These are phyloP conservation scores for Helotiales sp. DNA, from an alignment of 2,329 filamentous ascomycete species.

Conservation along the genomic window DNA sequence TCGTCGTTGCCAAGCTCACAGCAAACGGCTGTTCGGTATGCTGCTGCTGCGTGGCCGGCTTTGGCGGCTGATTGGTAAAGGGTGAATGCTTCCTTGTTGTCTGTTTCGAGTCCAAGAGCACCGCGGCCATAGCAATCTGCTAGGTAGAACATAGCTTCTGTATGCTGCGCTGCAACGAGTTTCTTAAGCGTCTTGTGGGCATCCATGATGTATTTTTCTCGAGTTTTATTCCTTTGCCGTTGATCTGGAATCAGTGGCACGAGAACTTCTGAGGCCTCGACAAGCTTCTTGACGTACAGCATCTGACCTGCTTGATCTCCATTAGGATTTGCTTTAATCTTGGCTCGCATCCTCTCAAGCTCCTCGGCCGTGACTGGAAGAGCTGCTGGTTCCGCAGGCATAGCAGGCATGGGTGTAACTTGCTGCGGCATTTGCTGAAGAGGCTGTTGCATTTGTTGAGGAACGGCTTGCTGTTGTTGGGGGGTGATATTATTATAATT, in stretches of 20 bases:
- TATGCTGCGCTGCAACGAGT: slow-evolving; percentile 68
- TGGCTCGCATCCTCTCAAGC: slow-evolving; percentile 70
- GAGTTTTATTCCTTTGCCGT: slow-evolving; percentile 69
- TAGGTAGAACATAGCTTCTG: slow-evolving; percentile 90
- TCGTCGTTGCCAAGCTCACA: slow-evolving; percentile 96
- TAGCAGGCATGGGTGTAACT: slow-evolving; percentile 4
- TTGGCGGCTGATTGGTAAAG: slow-evolving; percentile 95
- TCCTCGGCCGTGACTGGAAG: slow-evolving; percentile 70
- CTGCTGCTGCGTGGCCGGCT: slow-evolving; percentile 78
- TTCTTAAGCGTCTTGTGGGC: slow-evolving; percentile 93
- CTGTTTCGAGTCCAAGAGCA: slow-evolving; percentile 72
- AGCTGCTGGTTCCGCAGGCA: slow-evolving; percentile 15
- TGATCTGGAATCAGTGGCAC: slow-evolving; percentile 66
- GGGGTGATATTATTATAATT: slow-evolving; percentile 35
- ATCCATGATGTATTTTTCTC: slow-evolving; percentile 82
- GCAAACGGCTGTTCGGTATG: slow-evolving; percentile 94
- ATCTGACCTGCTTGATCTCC: slow-evolving; percentile 72
- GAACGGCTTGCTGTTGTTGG: slow-evolving; percentile 15
- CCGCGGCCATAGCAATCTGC: slow-evolving; percentile 89
- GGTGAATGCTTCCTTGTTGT: slow-evolving; percentile 89
- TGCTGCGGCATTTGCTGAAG: neutral
- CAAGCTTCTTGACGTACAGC: slow-evolving; percentile 75
- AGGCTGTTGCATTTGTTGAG: neutral
- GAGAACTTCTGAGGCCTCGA: slow-evolving; percentile 80
- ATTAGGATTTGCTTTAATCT: slow-evolving; percentile 65